phyloP scores from a whole-genome alignment of 345 rosid species.

The Citrus glauca region DNA sequence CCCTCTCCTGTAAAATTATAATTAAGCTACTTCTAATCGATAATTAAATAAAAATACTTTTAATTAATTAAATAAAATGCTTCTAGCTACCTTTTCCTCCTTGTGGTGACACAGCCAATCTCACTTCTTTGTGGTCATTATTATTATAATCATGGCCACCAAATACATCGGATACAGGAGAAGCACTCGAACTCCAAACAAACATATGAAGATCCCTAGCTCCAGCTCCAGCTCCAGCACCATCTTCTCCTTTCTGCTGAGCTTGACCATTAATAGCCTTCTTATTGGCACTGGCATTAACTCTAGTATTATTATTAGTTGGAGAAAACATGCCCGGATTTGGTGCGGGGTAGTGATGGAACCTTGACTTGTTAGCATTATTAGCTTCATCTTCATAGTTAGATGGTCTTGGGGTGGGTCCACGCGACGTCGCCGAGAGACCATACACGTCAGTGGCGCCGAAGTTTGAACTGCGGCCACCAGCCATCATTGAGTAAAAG shows the following conservation, averaged over 20 bases:
- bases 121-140: constrained; percentile 62
- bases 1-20: constrained; percentile 27
- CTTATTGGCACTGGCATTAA: constrained; percentile 33
- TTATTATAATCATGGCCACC: constrained; percentile 50
- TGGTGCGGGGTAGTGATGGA: constrained; percentile 74
- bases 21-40: not conserved
- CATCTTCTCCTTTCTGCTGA: constrained; percentile 36
- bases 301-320: constrained; percentile 29
- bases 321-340: constrained; percentile 95
- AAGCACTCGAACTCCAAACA: constrained; percentile 97
- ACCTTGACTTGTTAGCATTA: constrained; percentile 38
- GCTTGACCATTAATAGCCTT: constrained; percentile 38
- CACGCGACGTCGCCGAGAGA: constrained; percentile 47
- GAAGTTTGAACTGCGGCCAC: constrained; percentile 67
- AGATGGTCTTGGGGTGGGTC: constrained; percentile 82
- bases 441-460: constrained; percentile 69
- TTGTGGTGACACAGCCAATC: constrained; percentile 75
- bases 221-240: constrained; percentile 23
- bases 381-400: constrained; percentile 70
- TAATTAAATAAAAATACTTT: not conserved
- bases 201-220: constrained; percentile 85
- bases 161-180: constrained; percentile 92
- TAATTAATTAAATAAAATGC: too few species aligned
- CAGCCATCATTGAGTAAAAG: constrained; percentile 61
- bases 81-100: constrained; percentile 59